Evolutionary conservation across 2,329 filamentous ascomycete species (phyloP).

Genomic region (Furcasterigmium furcatum): DNA sequence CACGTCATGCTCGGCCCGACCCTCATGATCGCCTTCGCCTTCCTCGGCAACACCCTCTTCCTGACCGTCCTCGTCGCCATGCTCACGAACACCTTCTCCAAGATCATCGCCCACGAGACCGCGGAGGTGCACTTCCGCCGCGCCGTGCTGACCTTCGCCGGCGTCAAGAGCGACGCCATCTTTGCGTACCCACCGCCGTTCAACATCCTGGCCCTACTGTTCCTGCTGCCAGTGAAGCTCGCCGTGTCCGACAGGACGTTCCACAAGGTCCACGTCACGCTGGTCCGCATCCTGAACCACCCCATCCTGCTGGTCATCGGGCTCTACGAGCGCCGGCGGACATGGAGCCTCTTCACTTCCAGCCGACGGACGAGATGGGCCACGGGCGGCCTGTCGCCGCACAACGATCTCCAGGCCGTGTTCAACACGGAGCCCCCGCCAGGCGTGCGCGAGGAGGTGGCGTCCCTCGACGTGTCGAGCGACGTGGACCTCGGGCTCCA

Average conservation of each 20-base stretch:
- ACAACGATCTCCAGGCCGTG: conserved; percentile 57
- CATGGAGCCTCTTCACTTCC: not conserved
- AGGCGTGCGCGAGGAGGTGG: conserved; percentile 26
- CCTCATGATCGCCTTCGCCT: conserved; percentile 70
- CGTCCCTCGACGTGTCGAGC: conserved; percentile 10
- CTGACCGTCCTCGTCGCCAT: conserved; percentile 72
- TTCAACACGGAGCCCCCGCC: conserved; percentile 58
- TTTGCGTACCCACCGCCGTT: conserved; percentile 69
- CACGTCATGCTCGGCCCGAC: conserved; percentile 65
- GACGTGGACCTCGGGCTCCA: conserved; percentile 7
- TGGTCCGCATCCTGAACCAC: conserved; percentile 60
- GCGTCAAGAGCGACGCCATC: conserved; percentile 69
- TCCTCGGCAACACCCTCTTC: conserved; percentile 72
- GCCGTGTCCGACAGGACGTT: conserved; percentile 61
- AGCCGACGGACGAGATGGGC: conserved; percentile 41
- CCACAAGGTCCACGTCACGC: conserved; percentile 67
- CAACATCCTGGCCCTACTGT: conserved; percentile 62
- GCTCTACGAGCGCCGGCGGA: conserved; percentile 56
- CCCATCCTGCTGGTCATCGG: conserved; percentile 60
- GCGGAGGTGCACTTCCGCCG: conserved; percentile 71
- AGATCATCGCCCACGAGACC: conserved; percentile 64
- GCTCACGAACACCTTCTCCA: conserved; percentile 69
- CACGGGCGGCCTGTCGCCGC: conserved; percentile 38
- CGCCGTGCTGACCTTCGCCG: conserved; percentile 70
- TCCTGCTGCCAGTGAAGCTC: conserved; percentile 65